Evolutionary conservation across 345 rosid genomes (phyloP).

Genomic region (Streptanthus diversifolius): DNA sequence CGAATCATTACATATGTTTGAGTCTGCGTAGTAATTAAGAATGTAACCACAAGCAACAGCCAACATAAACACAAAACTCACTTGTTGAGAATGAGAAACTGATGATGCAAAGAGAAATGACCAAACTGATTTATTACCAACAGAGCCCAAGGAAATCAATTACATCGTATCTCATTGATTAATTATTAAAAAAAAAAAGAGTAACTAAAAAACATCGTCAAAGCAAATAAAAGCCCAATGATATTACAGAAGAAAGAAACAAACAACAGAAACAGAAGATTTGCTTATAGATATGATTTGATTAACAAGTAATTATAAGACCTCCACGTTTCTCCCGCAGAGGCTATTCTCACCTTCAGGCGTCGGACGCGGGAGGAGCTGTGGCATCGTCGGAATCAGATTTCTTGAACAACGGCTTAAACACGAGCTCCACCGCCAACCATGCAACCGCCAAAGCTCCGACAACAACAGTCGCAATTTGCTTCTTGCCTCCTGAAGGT

Average conservation of each 20-base stretch:
- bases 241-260: slow-evolving; percentile 7
- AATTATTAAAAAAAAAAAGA: background rate
- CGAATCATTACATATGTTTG: background rate
- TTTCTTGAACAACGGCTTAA: slow-evolving; percentile 71
- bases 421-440: slow-evolving; percentile 77
- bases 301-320: background rate
- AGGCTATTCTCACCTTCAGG: slow-evolving; percentile 2
- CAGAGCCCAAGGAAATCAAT: background rate
- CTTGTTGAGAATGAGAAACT: background rate
- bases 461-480: slow-evolving; percentile 50
- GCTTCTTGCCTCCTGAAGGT: slow-evolving; percentile 38
- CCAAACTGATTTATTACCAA: background rate
- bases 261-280: background rate
- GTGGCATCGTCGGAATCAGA: slow-evolving; percentile 54
- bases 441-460: slow-evolving; percentile 76
- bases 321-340: slow-evolving; percentile 4
- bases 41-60: background rate
- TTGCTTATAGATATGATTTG: background rate
- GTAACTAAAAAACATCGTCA: background rate
- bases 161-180: background rate
- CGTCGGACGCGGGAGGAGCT: slow-evolving; percentile 23
- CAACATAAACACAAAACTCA: background rate
- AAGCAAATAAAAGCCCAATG: background rate
- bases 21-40: background rate
- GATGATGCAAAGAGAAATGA: background rate